Conservation (phyloP, 1,284 basidiomycete genomes). For the Ustilago crameri region DNA sequence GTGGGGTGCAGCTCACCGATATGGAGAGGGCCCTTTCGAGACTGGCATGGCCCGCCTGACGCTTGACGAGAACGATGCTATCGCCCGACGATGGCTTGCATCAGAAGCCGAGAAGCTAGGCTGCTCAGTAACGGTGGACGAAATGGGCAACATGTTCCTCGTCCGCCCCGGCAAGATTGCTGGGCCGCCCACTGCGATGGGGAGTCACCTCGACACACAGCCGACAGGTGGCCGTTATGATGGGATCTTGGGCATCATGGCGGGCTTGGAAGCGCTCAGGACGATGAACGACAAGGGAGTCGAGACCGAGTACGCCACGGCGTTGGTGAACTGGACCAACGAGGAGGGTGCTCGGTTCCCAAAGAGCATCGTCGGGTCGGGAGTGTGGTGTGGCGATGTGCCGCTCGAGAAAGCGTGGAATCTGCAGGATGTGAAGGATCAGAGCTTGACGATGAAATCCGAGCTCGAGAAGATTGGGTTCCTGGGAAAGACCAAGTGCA, state of each 20-base stretch:
- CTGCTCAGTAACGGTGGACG: conserved; percentile 53
- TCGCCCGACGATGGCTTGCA: conserved; percentile 63
- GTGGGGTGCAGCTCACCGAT: conserved; percentile 52
- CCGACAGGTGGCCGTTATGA: conserved; percentile 46
- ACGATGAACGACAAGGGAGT: conserved; percentile 29
- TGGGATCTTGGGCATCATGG: conserved; percentile 44
- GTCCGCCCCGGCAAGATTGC: conserved; percentile 42
- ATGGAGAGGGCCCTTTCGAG: conserved; percentile 26
- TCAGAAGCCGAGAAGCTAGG: conserved; percentile 59
- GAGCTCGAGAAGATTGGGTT: conserved; percentile 43
- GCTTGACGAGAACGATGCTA: conserved; percentile 61
- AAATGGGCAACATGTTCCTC: conserved; percentile 68
- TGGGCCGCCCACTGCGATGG: conserved; percentile 32
- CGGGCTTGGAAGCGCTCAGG: conserved; percentile 35
- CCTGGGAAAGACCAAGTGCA: conserved; percentile 25
- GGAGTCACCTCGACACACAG: conserved; percentile 44
- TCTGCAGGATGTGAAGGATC: conserved; percentile 37
- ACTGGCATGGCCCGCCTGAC: conserved; percentile 52
- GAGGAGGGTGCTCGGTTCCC: conserved; percentile 43
- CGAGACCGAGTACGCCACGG: conserved; percentile 27
- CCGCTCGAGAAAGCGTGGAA: conserved; percentile 35
- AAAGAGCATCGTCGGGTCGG: conserved; percentile 58
- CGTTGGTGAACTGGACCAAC: conserved; percentile 47
- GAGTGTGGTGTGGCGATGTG: conserved; percentile 58
- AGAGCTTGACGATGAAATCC: conserved; percentile 33